A percentile compares a stretch with the other conserved stretches of the same genome.
phyloP scores from a whole-genome alignment of 345 rosid species.

The Lepidium sativum region DNA sequence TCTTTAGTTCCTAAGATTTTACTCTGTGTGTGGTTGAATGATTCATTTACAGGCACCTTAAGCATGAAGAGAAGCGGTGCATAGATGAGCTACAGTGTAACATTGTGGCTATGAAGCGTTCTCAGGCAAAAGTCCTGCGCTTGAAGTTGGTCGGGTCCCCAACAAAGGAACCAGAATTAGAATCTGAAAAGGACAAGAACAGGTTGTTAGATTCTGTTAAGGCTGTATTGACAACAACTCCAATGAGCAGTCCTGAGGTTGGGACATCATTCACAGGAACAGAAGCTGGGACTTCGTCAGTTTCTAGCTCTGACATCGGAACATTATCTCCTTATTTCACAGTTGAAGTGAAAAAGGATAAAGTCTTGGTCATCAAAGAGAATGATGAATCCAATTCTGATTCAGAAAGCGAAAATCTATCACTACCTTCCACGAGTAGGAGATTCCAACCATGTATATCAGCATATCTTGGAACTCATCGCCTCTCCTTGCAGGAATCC shows the following conservation, averaged over 20 bases:
- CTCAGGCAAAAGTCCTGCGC: conserved; percentile 85
- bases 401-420: conserved; percentile 56
- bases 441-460: conserved; percentile 78
- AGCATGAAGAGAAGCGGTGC: conserved; percentile 74
- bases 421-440: conserved; percentile 58
- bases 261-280: conserved; percentile 88
- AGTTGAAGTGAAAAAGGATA: conserved; percentile 51
- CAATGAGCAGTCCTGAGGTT: conserved; percentile 90
- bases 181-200: conserved; percentile 37
- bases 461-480: conserved; percentile 41
- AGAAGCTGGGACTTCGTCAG: conserved; percentile 92
- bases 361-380: conserved; percentile 40
- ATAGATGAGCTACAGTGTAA: conserved; percentile 94
- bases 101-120: conserved; percentile 85
- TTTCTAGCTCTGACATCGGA: conserved; percentile 84
- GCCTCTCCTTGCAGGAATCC: conserved; percentile 32
- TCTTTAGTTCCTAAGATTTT: neutral
- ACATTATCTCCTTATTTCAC: conserved; percentile 61
- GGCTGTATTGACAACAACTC: conserved; percentile 53
- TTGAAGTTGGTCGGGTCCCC: conserved; percentile 79
- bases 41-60: conserved; percentile 58
- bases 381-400: conserved; percentile 65
- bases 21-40: neutral
- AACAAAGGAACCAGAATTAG: conserved; percentile 41
- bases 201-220: conserved; percentile 39